These are phyloP conservation scores for Chondrostereum purpureum DNA, from an alignment of 1,284 basidiomycete genomes.

Conservation along the genomic window DNA sequence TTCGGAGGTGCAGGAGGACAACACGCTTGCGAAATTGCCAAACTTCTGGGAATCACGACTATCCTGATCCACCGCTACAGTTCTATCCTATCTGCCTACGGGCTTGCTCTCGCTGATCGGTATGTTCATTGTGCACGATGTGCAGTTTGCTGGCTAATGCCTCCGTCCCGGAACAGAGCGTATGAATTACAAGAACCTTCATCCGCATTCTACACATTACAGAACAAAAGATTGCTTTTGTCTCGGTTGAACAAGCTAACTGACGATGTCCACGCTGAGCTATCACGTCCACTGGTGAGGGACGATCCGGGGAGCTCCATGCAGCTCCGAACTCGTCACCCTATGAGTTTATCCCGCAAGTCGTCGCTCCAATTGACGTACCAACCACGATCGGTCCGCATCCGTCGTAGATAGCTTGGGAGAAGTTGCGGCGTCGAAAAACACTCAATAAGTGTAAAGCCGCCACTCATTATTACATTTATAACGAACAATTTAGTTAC, in stretches of 20 bases:
- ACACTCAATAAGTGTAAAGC: no score
- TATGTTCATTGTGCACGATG: constrained; percentile 23
- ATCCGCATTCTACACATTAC: constrained; percentile 63
- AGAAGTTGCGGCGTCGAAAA: no score
- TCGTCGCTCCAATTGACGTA: no score
- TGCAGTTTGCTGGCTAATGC: constrained; percentile 1
- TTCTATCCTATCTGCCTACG: constrained; percentile 86
- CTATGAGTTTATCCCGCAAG: no score
- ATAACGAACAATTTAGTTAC: no score
- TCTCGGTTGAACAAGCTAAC: constrained; percentile 66
- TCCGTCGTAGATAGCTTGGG: no score
- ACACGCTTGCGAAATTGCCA: constrained; percentile 85
- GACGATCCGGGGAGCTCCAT: no score
- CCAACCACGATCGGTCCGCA: no score
- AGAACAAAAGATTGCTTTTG: constrained; percentile 47
- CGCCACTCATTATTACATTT: no score
- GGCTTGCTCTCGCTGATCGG: constrained; percentile 84
- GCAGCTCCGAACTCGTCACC: no score
- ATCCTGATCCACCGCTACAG: constrained; percentile 84
- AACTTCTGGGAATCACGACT: constrained; percentile 74
- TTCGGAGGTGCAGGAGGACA: constrained; percentile 93
- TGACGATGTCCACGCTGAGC: constrained; percentile 55
- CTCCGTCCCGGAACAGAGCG: constrained; percentile 41
- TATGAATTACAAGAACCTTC: constrained; percentile 85
- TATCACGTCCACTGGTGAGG: no score